Percentiles rank a stretch among this genome's conserved stretches.
phyloP scores from a whole-genome alignment of 2,329 filamentous ascomycete species.

The Trichoderma oligosporum region DNA sequence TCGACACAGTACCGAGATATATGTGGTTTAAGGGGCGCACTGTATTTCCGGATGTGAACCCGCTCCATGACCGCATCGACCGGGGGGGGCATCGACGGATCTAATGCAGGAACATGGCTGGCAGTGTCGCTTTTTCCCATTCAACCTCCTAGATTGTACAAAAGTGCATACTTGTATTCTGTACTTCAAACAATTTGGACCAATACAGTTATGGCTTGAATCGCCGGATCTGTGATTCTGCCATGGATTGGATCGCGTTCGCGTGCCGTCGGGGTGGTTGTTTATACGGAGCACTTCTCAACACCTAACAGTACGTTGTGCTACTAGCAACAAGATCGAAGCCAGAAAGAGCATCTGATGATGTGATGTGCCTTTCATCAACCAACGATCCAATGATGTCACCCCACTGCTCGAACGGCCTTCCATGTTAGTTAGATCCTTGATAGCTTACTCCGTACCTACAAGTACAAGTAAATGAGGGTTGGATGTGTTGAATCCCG shows the following conservation, averaged over 20 bases:
- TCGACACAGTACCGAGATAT: background rate
- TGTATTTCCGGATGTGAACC: slow-evolving; percentile 8
- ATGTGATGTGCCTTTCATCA: background rate
- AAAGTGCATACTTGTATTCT: no score
- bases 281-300: no score
- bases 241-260: background rate
- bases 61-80: slow-evolving; percentile 19
- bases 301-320: background rate
- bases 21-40: slow-evolving; percentile 12
- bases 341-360: background rate
- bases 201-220: background rate
- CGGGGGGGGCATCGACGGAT: background rate
- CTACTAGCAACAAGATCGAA: background rate
- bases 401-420: background rate
- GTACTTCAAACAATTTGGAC: no score
- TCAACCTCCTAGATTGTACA: background rate
- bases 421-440: no score
- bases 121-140: background rate
- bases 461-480: no score
- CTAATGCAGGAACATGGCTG: slow-evolving; percentile 23
- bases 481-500: slow-evolving; percentile 3
- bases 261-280: background rate
- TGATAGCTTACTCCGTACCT: no score
- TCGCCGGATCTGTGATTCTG: background rate
- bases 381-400: slow-evolving; percentile 10